Base-by-base conservation (phyloP, 495 filamentous ascomycete genomes). In the Penicillium pulvis region DNA sequence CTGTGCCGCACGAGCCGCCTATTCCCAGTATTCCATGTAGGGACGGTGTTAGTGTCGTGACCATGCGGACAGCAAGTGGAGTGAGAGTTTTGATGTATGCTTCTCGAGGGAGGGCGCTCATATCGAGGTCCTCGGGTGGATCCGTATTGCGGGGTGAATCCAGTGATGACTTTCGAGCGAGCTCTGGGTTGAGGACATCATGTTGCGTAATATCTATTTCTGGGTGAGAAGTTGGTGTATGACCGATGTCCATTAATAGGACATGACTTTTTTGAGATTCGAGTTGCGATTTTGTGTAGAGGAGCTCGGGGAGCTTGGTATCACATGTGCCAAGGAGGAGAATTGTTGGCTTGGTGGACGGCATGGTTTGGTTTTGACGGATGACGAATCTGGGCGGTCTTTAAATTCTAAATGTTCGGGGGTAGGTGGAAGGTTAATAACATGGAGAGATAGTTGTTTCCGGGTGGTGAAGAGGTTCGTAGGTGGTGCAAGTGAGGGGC, bases 291-390 rank as follows among this genome's bases (percentile, higher is more conserved):
- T 78, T 73, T 30, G 86, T 76, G 69, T 82, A 87, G 16, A 87
- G 75, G 11, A 85, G 75, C 60, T 89, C 84, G 5, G 71, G 35
- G 11, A 85, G 78, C 62, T 90, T 90, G 49, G 86, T 88, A 68
- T 90, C 87, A 68, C 81, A 84, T 12, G 87, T 90, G 52, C 87
- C 87, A 33, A 90, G 65, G 24, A 89, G 69, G 54, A 81, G 72
- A 41, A 90, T 77, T n/a, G 73, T 76, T 7, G 75, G 72, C n/a
- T 39, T 56, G 14, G 56, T 23, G 14, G 56, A 28, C 0, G 64
- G 2, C 61, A 64, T 61, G 53, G 28, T 28, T 28, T 23, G 20
- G 20, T 2, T 23, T 23, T 23, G 20, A 23, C 20, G 20, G 20
- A 23, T 23, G 20, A 23, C 2, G 20, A 2, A 23, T 23, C 20